Conservation (phyloP, 805 yeast species). For the Blastobotrys peoriensis region DNA sequence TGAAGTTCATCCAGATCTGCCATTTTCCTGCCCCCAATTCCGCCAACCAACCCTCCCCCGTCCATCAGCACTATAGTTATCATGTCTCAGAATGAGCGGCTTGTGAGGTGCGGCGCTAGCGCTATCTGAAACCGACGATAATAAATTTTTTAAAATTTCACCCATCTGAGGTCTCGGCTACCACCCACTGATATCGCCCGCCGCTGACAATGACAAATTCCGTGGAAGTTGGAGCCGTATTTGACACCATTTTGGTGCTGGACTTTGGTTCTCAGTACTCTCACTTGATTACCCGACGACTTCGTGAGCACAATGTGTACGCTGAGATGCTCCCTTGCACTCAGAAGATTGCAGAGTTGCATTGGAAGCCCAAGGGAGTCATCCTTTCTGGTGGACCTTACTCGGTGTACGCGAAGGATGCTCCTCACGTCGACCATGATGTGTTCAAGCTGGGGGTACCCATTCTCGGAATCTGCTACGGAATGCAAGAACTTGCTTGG, state of each 20-base stretch:
- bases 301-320: constrained; percentile 95
- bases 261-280: constrained; percentile 99
- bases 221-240: constrained; percentile 71
- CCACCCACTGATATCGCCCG: background rate
- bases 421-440: constrained; percentile 96
- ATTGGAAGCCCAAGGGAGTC: constrained; percentile 95
- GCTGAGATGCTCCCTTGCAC: constrained; percentile 99
- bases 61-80: too few relatives aligned
- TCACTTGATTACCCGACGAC: constrained; percentile 91
- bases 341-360: constrained; percentile 85
- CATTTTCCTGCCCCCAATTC: too few relatives aligned
- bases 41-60: too few relatives aligned
- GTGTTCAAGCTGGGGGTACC: constrained; percentile 90
- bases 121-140: background rate
- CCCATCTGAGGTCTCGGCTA: background rate
- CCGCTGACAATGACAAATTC: constrained; percentile 19
- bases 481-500: constrained; percentile 99
- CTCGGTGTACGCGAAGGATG: constrained; percentile 91
- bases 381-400: constrained; percentile 96
- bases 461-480: constrained; percentile 95
- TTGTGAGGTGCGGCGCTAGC: background rate
- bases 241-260: constrained; percentile 94
- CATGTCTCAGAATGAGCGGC: too few relatives aligned
- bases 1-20: too few relatives aligned
- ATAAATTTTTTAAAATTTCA: background rate